phyloP scores from a whole-genome alignment of 2,329 filamentous ascomycete genomes.

The Didymella pomorum region DNA sequence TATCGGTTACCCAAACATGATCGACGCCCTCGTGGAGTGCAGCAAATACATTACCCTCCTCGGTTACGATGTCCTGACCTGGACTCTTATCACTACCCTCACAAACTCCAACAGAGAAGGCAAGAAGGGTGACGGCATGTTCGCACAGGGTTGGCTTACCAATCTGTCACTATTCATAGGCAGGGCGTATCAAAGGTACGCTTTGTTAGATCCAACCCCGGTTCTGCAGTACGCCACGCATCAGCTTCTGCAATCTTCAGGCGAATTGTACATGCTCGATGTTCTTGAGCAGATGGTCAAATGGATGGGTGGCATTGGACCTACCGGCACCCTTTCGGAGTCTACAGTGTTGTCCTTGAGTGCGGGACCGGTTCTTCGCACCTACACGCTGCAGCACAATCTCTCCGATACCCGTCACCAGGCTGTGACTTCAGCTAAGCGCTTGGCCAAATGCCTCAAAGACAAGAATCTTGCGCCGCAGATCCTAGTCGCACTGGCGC shows the following conservation, averaged over 20 bases:
- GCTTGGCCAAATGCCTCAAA: conserved; percentile 80
- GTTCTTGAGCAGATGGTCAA: conserved; percentile 89
- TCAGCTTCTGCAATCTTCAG: conserved; percentile 74
- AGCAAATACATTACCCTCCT: conserved; percentile 92
- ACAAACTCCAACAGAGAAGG: conserved; percentile 65
- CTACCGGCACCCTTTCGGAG: conserved; percentile 87
- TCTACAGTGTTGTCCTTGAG: conserved; percentile 87
- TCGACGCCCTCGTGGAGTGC: conserved; percentile 93
- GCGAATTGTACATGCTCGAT: conserved; percentile 89
- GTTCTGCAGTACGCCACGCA: conserved; percentile 89
- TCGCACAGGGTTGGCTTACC: conserved; percentile 91
- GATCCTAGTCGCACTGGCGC: conserved; percentile 87
- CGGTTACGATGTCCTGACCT: conserved; percentile 91
- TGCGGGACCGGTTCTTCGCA: conserved; percentile 79
- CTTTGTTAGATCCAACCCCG: conserved; percentile 81
- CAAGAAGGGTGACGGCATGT: conserved; percentile 70
- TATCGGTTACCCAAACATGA: conserved; percentile 93
- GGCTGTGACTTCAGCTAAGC: conserved; percentile 75
- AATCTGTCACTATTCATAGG: conserved; percentile 91
- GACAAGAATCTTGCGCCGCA: conserved; percentile 81
- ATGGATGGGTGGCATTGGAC: conserved; percentile 92
- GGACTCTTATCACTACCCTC: conserved; percentile 82
- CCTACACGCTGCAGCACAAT: conserved; percentile 77
- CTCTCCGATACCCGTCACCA: conserved; percentile 84
- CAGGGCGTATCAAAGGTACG: conserved; percentile 86